Evolutionary conservation across 306 rosid genomes (phyloP).

Genomic region (Quercus variabilis): DNA sequence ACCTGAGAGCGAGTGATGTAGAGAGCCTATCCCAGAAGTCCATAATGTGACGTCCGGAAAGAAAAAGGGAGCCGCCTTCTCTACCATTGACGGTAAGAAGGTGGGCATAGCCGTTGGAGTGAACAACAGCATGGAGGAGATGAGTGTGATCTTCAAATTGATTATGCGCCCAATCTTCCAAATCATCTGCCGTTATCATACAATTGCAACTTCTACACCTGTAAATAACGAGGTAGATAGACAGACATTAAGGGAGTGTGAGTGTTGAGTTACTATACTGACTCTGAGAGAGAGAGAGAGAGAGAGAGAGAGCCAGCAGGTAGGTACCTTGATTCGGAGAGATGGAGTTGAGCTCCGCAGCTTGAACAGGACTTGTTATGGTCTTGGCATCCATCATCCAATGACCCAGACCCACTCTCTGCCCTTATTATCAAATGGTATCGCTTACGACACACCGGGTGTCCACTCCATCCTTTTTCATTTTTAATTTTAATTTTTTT

Average conservation of each 20-base stretch:
- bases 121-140: constrained; percentile 66
- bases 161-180: constrained; percentile 51
- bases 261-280: too few relatives aligned
- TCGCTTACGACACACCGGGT: constrained; percentile 34
- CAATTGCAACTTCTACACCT: constrained; percentile 36
- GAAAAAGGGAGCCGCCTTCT: constrained; percentile 60
- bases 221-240: not conserved
- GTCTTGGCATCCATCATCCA: not conserved
- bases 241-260: too few relatives aligned
- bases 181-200: constrained; percentile 31
- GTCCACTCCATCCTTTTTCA: constrained; percentile 35
- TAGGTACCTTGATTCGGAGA: not conserved
- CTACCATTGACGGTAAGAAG: constrained; percentile 60
- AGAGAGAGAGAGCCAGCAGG: too few relatives aligned
- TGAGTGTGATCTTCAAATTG: constrained; percentile 60
- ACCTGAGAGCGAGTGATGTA: constrained; percentile 54
- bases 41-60: constrained; percentile 56
- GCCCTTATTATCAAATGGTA: constrained; percentile 31
- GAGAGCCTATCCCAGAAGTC: constrained; percentile 73
- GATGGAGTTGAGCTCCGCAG: not conserved
- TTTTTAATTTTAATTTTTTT: too few relatives aligned
- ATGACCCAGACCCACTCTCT: not conserved
- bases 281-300: not conserved
- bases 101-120: constrained; percentile 71
- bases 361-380: not conserved